Conservation (phyloP, 306 rosid species). For the Canavalia gladiata region DNA sequence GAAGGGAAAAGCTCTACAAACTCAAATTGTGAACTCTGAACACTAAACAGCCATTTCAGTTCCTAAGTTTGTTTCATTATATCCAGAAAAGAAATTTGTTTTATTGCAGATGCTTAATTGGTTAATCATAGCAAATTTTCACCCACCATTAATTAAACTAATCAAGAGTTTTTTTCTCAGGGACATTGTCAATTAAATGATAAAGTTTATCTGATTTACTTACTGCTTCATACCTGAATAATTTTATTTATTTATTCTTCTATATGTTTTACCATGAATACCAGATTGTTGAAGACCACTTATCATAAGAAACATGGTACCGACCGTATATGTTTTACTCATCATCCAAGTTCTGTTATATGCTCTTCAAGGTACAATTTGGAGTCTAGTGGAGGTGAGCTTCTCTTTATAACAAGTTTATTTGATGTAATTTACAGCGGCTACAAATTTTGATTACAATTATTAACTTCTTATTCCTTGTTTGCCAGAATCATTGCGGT, state of each 20-base stretch:
- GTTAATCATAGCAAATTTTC: not conserved
- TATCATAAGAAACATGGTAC: slow-evolving; percentile 94
- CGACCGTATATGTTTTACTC: slow-evolving; percentile 91
- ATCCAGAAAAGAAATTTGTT: slow-evolving; percentile 3
- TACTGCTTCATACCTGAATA: slow-evolving; percentile 35
- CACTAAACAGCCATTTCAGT: not conserved
- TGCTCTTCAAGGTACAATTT: slow-evolving; percentile 91
- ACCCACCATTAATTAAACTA: not conserved
- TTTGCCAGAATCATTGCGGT: slow-evolving; percentile 81
- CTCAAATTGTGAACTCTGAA: not conserved
- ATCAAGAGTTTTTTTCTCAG: not conserved
- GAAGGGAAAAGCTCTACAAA: not conserved
- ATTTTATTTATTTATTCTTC: not conserved
- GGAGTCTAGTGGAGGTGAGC: slow-evolving; percentile 81
- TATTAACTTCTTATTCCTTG: slow-evolving; percentile 44
- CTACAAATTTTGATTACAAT: slow-evolving; percentile 18
- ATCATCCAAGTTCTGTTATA: slow-evolving; percentile 92
- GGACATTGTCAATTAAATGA: slow-evolving; percentile 14
- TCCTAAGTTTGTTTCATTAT: not conserved
- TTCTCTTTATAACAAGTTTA: slow-evolving; percentile 38
- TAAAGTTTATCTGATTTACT: slow-evolving; percentile 26
- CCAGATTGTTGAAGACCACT: slow-evolving; percentile 92
- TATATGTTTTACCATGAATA: slow-evolving; percentile 45
- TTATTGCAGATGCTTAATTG: slow-evolving; percentile 24
- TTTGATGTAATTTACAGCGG: slow-evolving; percentile 13